Evolutionary conservation across 73 alveolate genomes (phyloP).

Genomic region (Paraurostyla sp.): DNA sequence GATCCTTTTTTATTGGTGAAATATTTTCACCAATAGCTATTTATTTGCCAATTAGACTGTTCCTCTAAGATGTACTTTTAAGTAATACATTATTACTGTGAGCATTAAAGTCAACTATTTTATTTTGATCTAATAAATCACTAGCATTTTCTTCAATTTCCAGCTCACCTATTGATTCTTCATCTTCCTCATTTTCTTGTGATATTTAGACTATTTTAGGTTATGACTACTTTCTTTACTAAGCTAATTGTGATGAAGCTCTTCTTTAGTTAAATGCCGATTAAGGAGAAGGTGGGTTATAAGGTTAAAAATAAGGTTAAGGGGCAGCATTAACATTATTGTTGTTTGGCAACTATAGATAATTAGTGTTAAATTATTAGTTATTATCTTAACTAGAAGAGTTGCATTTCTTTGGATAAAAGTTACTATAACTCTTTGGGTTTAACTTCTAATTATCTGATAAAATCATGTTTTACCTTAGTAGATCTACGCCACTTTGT

Average conservation of each 20-base stretch:
- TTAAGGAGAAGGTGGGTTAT: no score
- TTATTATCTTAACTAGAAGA: no score
- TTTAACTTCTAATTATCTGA: no score
- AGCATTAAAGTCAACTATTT: slow-evolving; percentile 28
- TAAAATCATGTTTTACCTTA: no score
- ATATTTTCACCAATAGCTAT: not conserved
- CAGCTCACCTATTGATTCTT: slow-evolving; percentile 18
- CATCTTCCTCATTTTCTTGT: not conserved
- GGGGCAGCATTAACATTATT: not conserved
- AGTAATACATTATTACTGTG: slow-evolving; percentile 11
- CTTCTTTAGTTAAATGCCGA: no score
- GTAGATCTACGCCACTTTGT: no score
- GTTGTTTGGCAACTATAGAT: not conserved
- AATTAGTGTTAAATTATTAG: no score
- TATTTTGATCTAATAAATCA: not conserved
- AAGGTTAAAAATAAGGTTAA: not conserved
- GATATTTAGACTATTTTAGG: no score
- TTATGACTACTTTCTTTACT: no score
- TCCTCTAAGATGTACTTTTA: not conserved
- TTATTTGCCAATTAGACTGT: not conserved
- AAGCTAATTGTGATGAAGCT: no score
- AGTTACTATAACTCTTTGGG: no score
- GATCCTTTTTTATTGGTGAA: not conserved
- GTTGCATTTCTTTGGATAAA: no score
- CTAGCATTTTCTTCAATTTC: slow-evolving; percentile 40